These are phyloP conservation scores for Rubroshorea leprosula DNA, from an alignment of 345 rosid species.

Conservation along the genomic window DNA sequence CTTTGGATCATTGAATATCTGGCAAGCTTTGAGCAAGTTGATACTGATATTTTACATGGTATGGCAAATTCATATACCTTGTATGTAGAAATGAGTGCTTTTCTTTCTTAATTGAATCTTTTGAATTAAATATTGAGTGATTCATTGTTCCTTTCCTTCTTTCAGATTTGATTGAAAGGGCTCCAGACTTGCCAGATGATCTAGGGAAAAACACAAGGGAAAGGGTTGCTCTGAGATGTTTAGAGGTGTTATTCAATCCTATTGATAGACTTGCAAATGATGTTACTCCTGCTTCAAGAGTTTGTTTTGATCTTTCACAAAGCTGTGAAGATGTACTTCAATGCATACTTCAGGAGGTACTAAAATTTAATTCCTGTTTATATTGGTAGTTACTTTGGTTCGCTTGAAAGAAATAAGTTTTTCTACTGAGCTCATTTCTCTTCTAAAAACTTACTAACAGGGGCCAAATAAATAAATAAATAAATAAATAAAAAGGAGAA, in stretches of 20 bases:
- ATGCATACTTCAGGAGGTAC: constrained; percentile 33
- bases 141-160: constrained; percentile 1
- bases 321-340: constrained; percentile 47
- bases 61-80: constrained; percentile 1
- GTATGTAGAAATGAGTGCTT: background rate
- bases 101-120: background rate
- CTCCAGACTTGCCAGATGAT: constrained; percentile 30
- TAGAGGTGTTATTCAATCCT: constrained; percentile 43
- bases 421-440: background rate
- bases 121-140: background rate
- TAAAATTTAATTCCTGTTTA: background rate
- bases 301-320: constrained; percentile 24
- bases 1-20: constrained; percentile 54
- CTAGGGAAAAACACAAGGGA: constrained; percentile 34
- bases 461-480: too few relatives aligned
- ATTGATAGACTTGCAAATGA: constrained; percentile 9
- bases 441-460: background rate
- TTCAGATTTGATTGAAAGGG: constrained; percentile 40
- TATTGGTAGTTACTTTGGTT: background rate
- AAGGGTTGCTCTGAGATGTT: constrained; percentile 49
- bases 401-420: background rate
- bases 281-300: constrained; percentile 20
- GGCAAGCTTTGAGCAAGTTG: constrained; percentile 30
- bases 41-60: constrained; percentile 38
- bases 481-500: too few relatives aligned